Percentiles rank a stretch among this genome's conserved stretches.
These are phyloP conservation scores for Cutaneotrichosporon mucoides DNA, from an alignment of 1,284 basidiomycete species.

Conservation along the genomic window DNA sequence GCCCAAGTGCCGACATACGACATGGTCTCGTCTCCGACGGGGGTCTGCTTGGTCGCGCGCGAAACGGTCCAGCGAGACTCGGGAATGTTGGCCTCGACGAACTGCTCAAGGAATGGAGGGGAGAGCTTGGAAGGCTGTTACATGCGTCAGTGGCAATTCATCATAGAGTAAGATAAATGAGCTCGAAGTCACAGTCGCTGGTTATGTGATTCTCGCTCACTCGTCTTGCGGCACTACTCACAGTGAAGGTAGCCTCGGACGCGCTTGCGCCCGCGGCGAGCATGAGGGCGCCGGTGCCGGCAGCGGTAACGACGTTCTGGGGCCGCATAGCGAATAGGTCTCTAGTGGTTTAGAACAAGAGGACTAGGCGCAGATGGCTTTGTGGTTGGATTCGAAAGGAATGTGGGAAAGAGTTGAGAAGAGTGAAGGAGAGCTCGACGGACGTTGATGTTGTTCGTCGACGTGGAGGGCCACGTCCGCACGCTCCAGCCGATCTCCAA, in stretches of 20 bases:
- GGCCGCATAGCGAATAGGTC: conserved; percentile 32
- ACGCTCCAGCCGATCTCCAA: no score
- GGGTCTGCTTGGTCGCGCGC: conserved; percentile 94
- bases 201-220: neutral
- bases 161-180: no score
- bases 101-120: conserved; percentile 97
- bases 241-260: conserved; percentile 40
- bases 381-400: neutral
- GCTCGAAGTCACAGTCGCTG: no score
- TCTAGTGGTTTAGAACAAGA: neutral
- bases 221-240: conserved; percentile 14
- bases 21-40: conserved; percentile 87
- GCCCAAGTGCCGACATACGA: conserved; percentile 97
- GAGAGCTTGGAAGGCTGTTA: conserved; percentile 71
- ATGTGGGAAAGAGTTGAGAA: conserved; percentile 3
- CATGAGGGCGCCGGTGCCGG: conserved; percentile 40
- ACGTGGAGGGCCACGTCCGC: conserved; percentile 8
- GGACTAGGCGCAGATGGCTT: neutral
- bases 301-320: conserved; percentile 42
- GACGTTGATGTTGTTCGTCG: conserved; percentile 1
- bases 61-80: conserved; percentile 90
- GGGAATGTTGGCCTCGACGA: conserved; percentile 63
- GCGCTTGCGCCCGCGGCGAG: conserved; percentile 35
- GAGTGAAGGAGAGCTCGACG: neutral
- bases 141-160: neutral